Conservation (phyloP, 2,329 filamentous ascomycete species). For the Ilyonectria destructans region DNA sequence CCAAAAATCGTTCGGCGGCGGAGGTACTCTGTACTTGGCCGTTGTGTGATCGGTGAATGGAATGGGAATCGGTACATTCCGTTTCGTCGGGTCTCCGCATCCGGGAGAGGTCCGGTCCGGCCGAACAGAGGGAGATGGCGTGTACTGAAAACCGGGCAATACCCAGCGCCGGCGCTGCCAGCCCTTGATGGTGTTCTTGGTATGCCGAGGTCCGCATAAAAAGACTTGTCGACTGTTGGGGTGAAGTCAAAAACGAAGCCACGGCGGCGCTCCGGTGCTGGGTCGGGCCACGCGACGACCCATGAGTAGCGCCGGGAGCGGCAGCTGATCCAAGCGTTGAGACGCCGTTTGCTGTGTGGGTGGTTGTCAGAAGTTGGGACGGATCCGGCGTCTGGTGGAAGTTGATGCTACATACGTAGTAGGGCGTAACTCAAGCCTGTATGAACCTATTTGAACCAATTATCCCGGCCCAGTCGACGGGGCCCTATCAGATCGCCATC, state of each 20-base stretch:
- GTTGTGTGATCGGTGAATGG: constrained; percentile 2
- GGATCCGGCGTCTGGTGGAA: constrained; percentile 36
- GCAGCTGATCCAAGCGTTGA: constrained; percentile 45
- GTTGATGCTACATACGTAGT: constrained; percentile 21
- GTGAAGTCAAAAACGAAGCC: constrained; percentile 43
- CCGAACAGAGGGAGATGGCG: constrained; percentile 17
- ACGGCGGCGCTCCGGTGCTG: constrained; percentile 38
- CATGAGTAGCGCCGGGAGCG: constrained; percentile 44
- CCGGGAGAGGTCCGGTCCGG: constrained; percentile 31
- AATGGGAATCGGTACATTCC: constrained; percentile 13
- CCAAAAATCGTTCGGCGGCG: constrained; percentile 7
- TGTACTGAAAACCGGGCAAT: constrained; percentile 24
- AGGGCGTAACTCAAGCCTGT: constrained; percentile 35
- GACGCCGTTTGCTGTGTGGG: constrained; percentile 42
- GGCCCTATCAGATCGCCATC: constrained; percentile 48
- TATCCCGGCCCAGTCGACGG: constrained; percentile 35
- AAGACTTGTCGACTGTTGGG: constrained; percentile 35
- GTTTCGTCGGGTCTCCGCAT: constrained; percentile 16
- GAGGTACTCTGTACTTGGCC: constrained; percentile 5
- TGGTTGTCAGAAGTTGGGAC: constrained; percentile 45
- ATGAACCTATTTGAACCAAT: constrained; percentile 29
- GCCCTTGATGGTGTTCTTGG: constrained; percentile 17
- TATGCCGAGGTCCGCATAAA: constrained; percentile 17
- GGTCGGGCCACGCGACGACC: constrained; percentile 50
- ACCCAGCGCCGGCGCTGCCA: constrained; percentile 11